Evolutionary conservation across 345 rosid species (phyloP), one percentile per base, ranked within the genome.

Genomic region (Odontarrhena argentea): DNA sequence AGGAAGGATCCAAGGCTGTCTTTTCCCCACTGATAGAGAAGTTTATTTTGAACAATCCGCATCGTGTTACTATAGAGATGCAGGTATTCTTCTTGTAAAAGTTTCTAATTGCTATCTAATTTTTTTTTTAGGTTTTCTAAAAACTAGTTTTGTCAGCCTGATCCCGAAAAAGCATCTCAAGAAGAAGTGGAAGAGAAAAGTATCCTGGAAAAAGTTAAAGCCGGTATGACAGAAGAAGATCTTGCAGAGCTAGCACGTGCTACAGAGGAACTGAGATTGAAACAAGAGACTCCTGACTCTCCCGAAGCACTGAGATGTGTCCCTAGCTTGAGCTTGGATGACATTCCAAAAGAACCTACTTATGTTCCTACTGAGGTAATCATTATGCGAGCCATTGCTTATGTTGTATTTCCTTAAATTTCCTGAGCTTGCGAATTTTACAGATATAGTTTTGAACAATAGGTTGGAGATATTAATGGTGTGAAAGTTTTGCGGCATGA

Each of bases 271-370:
- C 84, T 88, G 70, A 85, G 80, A 71, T 68, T 88, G 78, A 91
- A 84, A 82, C 97, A 91, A 74, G 96, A 94, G 78, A 91, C 97
- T 71, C 99, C 96, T 49, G 97, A 94, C 41, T 87, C 99, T 75
- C 93, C 96, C 9, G 93, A 91, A 81, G 96, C 96, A 65, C 76
- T 94, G 68, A 84, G 72, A 84, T 61, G 82, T 60, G 96, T 91
- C 70, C 97, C 99, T 38, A 74, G 96, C 79, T 85, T 91, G 37
- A 81, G 79, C 67, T 76, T 94, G 35, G 11, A 32, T 56, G 99
- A 91, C 79, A 94, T 94, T 68, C 96, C 99, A 30, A 94, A 87
- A 79, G 87, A 88, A 80, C 92, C 99, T 48, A 83, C 69, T 41
- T 71, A 18, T 70, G 83, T 87, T 60, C 99, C 97, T 44, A 83